These are phyloP conservation scores for Gaeumannomyces sp. DNA, from an alignment of 2,329 filamentous ascomycete species.

Conservation along the genomic window DNA sequence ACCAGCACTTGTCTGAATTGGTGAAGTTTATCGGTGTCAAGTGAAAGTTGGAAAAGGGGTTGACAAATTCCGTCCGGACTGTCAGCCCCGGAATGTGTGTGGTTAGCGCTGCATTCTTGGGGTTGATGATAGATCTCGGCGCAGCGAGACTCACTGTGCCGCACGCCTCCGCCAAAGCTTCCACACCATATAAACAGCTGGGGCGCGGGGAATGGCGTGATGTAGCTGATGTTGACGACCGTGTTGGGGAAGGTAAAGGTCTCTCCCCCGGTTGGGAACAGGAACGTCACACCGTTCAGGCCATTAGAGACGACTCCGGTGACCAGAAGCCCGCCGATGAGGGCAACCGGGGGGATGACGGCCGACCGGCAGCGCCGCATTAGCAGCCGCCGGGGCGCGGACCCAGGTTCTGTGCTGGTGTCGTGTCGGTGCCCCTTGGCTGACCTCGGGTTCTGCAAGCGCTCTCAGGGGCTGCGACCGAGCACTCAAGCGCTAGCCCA, in stretches of 20 bases:
- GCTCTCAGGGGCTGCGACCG: background rate
- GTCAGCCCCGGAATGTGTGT: background rate
- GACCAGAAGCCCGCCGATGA: background rate
- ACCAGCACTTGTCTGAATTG: background rate
- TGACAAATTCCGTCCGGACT: slow-evolving; percentile 1
- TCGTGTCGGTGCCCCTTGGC: background rate
- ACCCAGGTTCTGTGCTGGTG: too few relatives aligned
- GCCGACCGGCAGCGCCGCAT: background rate
- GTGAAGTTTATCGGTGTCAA: background rate
- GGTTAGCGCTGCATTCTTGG: background rate
- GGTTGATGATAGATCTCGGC: background rate
- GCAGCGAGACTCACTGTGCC: background rate
- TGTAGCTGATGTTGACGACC: slow-evolving; percentile 4
- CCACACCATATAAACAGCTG: slow-evolving; percentile 2
- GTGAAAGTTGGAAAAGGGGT: background rate
- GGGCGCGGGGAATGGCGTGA: background rate
- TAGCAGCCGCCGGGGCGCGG: background rate
- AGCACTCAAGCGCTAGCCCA: background rate
- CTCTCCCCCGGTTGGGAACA: slow-evolving; percentile 3
- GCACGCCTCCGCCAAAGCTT: background rate
- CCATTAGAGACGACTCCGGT: background rate
- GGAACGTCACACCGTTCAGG: slow-evolving; percentile 1
- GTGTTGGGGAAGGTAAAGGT: background rate
- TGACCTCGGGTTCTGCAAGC: background rate
- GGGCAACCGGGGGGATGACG: too few relatives aligned